Conservation (phyloP, 345 rosid species). For the Mercurialis annua region DNA sequence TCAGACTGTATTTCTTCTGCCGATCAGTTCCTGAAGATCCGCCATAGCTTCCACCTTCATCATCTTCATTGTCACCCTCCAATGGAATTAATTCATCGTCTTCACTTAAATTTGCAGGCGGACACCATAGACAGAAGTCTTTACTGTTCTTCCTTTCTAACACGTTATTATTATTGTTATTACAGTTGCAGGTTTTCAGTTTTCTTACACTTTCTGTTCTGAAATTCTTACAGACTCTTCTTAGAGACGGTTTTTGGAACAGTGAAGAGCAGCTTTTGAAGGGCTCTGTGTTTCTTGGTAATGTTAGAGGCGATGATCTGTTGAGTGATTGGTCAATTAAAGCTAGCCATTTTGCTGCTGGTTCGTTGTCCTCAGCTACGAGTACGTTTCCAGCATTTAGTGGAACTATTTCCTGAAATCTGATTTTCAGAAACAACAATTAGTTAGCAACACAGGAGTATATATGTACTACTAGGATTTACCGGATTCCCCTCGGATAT, state of each 20-base stretch:
- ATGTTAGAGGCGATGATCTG: slow-evolving; percentile 38
- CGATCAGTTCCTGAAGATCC: slow-evolving; percentile 32
- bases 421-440: slow-evolving; percentile 19
- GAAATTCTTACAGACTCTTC: slow-evolving; percentile 70
- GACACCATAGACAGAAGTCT: slow-evolving; percentile 73
- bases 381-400: slow-evolving; percentile 96
- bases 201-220: slow-evolving; percentile 65
- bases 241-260: slow-evolving; percentile 80
- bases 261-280: slow-evolving; percentile 52
- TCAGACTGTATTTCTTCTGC: slow-evolving; percentile 64
- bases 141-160: slow-evolving; percentile 55
- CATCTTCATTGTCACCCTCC: slow-evolving; percentile 71
- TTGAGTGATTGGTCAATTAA: slow-evolving; percentile 75
- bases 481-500: no score
- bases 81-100: slow-evolving; percentile 58
- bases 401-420: slow-evolving; percentile 99
- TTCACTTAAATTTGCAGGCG: slow-evolving; percentile 44
- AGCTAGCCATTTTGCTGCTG: slow-evolving; percentile 86
- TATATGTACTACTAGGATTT: no score
- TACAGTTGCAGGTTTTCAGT: slow-evolving; percentile 84
- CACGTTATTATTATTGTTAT: slow-evolving; percentile 47
- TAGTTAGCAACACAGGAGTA: neutral
- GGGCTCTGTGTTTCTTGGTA: slow-evolving; percentile 29
- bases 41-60: slow-evolving; percentile 36
- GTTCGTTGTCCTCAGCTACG: slow-evolving; percentile 86